Percentiles rank a stretch among this genome's conserved stretches.
Evolutionary conservation across 306 rosid genomes (phyloP).

Genomic region (Clitoria ternatea): DNA sequence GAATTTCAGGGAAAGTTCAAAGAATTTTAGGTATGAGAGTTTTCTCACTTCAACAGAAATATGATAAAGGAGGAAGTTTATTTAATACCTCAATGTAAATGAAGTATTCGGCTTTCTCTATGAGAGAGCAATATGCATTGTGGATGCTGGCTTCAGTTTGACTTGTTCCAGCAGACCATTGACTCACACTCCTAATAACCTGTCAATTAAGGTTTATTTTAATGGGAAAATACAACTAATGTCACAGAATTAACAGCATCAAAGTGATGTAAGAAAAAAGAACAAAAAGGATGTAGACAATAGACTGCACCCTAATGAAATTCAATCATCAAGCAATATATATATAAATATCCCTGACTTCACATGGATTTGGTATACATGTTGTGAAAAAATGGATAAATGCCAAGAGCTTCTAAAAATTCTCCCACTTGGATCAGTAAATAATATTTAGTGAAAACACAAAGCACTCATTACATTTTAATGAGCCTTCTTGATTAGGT

Average conservation of each 20-base stretch:
- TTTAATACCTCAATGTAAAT: slow-evolving; percentile 85
- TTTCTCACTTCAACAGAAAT: slow-evolving; percentile 5
- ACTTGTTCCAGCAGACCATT: slow-evolving; percentile 99
- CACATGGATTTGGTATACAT: neutral
- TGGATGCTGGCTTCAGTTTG: slow-evolving; percentile 94
- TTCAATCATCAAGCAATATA: slow-evolving; percentile 8
- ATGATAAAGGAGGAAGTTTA: slow-evolving; percentile 1
- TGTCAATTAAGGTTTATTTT: slow-evolving; percentile 33
- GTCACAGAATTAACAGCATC: slow-evolving; percentile 9
- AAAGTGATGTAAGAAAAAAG: slow-evolving; percentile 11
- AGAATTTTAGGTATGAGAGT: neutral
- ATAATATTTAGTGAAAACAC: neutral
- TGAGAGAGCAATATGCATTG: slow-evolving; percentile 89
- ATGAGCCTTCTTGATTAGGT: slow-evolving; percentile 9
- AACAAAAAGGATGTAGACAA: slow-evolving; percentile 12
- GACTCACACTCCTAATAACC: slow-evolving; percentile 98
- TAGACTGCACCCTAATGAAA: neutral
- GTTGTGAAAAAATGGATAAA: neutral
- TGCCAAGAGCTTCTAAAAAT: slow-evolving; percentile 8
- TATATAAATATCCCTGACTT: slow-evolving; percentile 2
- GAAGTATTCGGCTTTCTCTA: slow-evolving; percentile 89
- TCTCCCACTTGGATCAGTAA: slow-evolving; percentile 1
- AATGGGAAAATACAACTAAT: slow-evolving; percentile 11
- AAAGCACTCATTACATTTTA: slow-evolving; percentile 2
- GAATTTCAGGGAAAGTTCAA: slow-evolving; percentile 5